These are phyloP conservation scores for Apiospora malaysiana DNA, from an alignment of 2,329 filamentous ascomycete species.

Conservation along the genomic window DNA sequence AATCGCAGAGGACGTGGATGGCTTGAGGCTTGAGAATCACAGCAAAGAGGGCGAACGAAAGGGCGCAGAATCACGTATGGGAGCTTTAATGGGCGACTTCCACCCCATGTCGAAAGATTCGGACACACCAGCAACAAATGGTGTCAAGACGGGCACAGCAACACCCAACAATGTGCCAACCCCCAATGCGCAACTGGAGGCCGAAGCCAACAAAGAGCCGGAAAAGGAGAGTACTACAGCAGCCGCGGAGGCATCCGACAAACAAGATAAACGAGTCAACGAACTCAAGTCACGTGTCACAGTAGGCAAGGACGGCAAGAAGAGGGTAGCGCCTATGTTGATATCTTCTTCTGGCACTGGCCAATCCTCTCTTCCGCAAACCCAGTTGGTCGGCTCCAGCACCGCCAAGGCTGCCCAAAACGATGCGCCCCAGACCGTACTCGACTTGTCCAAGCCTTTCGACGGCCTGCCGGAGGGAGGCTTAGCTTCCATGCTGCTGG, in stretches of 20 bases:
- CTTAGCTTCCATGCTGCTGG: slow-evolving; percentile 81
- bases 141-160: slow-evolving; percentile 51
- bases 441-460: slow-evolving; percentile 92
- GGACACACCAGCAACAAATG: slow-evolving; percentile 53
- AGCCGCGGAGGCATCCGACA: slow-evolving; percentile 57
- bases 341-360: slow-evolving; percentile 89
- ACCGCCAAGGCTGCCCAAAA: slow-evolving; percentile 66
- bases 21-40: slow-evolving; percentile 83
- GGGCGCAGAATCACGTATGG: slow-evolving; percentile 94
- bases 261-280: slow-evolving; percentile 59
- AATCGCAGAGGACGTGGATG: slow-evolving; percentile 90
- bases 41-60: slow-evolving; percentile 91
- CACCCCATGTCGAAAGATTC: slow-evolving; percentile 58
- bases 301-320: slow-evolving; percentile 95
- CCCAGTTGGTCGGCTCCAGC: slow-evolving; percentile 81
- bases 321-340: slow-evolving; percentile 88
- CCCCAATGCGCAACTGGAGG: slow-evolving; percentile 38
- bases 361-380: slow-evolving; percentile 86
- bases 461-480: slow-evolving; percentile 92
- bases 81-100: slow-evolving; percentile 93
- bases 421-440: slow-evolving; percentile 78
- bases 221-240: slow-evolving; percentile 36
- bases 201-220: slow-evolving; percentile 35
- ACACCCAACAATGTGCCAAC: slow-evolving; percentile 46
- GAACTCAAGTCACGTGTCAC: slow-evolving; percentile 88